phyloP scores from a whole-genome alignment of 495 filamentous ascomycete species.

The Neohortaea acidophila region DNA sequence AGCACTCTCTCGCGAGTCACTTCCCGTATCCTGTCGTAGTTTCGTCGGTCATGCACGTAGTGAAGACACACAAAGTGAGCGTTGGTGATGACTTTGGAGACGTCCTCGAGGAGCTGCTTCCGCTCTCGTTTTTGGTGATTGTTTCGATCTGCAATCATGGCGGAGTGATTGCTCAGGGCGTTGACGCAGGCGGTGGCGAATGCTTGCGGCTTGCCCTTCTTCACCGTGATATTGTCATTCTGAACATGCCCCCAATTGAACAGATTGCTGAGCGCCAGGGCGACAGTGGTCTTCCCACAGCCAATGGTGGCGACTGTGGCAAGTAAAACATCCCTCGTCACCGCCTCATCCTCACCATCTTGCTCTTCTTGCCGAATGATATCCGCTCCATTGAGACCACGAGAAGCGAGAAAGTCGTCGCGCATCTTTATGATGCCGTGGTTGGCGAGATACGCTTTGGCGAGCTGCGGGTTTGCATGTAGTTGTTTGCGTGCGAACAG shows the following conservation, averaged over 20 bases:
- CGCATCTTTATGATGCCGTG: slow-evolving; percentile 92
- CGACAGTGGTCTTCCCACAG: slow-evolving; percentile 92
- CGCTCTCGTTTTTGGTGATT: slow-evolving; percentile 82
- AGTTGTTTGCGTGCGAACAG: slow-evolving; percentile 62
- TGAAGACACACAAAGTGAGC: slow-evolving; percentile 79
- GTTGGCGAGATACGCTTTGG: slow-evolving; percentile 57
- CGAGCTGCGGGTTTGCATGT: slow-evolving; percentile 44
- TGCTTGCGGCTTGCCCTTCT: slow-evolving; percentile 48
- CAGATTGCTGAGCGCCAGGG: slow-evolving; percentile 62
- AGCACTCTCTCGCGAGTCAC: slow-evolving; percentile 70
- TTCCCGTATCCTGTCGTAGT: slow-evolving; percentile 47
- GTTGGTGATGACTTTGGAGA: slow-evolving; percentile 41
- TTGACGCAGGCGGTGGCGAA: slow-evolving; percentile 56
- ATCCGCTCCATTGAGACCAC: slow-evolving; percentile 72
- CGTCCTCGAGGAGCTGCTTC: slow-evolving; percentile 68
- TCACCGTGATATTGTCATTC: slow-evolving; percentile 87
- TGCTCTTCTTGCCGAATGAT: slow-evolving; percentile 51
- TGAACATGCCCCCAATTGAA: slow-evolving; percentile 92
- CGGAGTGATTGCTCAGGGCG: slow-evolving; percentile 42
- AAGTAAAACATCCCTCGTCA: slow-evolving; percentile 53
- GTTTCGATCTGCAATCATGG: slow-evolving; percentile 84
- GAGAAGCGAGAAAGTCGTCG: slow-evolving; percentile 66
- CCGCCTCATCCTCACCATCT: slow-evolving; percentile 31
- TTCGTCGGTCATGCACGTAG: slow-evolving; percentile 60
- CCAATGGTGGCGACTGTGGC: slow-evolving; percentile 83